Evolutionary conservation across 345 rosid species (phyloP).

Genomic region (Triadica sebifera): DNA sequence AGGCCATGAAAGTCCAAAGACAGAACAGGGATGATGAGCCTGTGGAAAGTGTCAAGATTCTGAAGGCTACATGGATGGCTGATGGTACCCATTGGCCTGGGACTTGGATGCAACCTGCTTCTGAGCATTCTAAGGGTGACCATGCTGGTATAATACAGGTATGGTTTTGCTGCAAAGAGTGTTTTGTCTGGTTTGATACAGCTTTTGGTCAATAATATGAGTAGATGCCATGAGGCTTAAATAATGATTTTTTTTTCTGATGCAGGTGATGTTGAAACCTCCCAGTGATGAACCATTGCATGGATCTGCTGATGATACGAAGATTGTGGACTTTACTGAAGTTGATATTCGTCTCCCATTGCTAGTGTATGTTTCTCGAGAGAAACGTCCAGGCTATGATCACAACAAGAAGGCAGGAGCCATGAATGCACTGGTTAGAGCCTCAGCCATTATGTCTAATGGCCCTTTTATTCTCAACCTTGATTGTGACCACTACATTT

Average conservation of each 20-base stretch:
- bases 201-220: neutral
- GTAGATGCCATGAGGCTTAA: neutral
- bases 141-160: conserved; percentile 98
- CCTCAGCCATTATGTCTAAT: conserved; percentile 96
- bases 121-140: conserved; percentile 84
- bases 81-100: conserved; percentile 99
- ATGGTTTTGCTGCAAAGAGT: conserved; percentile 8
- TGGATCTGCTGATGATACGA: conserved; percentile 62
- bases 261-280: conserved; percentile 95
- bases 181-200: neutral
- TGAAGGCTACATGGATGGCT: conserved; percentile 99
- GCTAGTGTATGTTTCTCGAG: conserved; percentile 97
- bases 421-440: conserved; percentile 96
- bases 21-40: conserved; percentile 72
- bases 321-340: conserved; percentile 65
- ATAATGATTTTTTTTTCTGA: conserved; percentile 4
- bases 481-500: conserved; percentile 96
- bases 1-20: conserved; percentile 90
- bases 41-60: conserved; percentile 70
- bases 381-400: conserved; percentile 97
- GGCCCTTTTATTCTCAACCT: conserved; percentile 97
- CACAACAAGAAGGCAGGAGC: conserved; percentile 99
- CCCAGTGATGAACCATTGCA: conserved; percentile 89
- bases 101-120: conserved; percentile 66
- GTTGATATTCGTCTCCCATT: conserved; percentile 94